Base-by-base conservation (phyloP, 495 filamentous ascomycete species). In the Lineolata rhizophorae region DNA sequence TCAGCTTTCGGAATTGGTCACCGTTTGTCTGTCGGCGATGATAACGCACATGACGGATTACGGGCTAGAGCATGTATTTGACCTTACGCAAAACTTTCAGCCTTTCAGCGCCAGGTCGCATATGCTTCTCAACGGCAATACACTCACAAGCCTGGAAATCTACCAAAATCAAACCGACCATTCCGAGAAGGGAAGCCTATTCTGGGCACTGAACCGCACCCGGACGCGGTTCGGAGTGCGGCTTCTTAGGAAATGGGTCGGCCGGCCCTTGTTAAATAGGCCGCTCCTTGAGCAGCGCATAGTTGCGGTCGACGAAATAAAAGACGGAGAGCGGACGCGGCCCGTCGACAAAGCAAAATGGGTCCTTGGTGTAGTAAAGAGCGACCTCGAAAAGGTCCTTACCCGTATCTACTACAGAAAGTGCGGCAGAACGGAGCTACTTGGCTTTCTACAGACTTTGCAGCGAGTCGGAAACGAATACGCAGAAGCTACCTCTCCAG, bases 61-160 rank as follows among this genome's bases (percentile, higher is more conserved):
- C 39, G 84, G 83, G 1, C 60, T 99, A 25, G 76, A 99, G 46
- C 84, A 99, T 55, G 79, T 99, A 21, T 92, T 99, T 41, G 77
- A 93, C 46, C 52, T 99, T 20, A 95, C 87, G 5, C 93, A 92
- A 39, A 92, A 95, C 47, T 99, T 99, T 52, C 77, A 95, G 46
- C 78, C 84, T 0, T 99, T 99, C 52, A 91, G 78, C 44, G 78
- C 85, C 2, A 62, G 87, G 18, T 82, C 84, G 10, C 82, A 94
- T 43, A 95, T 99, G 87, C 60, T 95, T 2, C 61, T 99, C 37
- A 94, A 92, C 44, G 87, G 84, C 12, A 99, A 93, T 35, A 99
- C 83, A 0, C 47, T 99, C 21, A 81, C 83, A 10, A 92, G 80
- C 44, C 60, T 99, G 10, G 87, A 99, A 49, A 78, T 99, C 1